Evolutionary conservation across 768 basidiomycete species (phyloP), one percentile per base, ranked within the genome.

Genomic region (Cantharellus anzutake): DNA sequence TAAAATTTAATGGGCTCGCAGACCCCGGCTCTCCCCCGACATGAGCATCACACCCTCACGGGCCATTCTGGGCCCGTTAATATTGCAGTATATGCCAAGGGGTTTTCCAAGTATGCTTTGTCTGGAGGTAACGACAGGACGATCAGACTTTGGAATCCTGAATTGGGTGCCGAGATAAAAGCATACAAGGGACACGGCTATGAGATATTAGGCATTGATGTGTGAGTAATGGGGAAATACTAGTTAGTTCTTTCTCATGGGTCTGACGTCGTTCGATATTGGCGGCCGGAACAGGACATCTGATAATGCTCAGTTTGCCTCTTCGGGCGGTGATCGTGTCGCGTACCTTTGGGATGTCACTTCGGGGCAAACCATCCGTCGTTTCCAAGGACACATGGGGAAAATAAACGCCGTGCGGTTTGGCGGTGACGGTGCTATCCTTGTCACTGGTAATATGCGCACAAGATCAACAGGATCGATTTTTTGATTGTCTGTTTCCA

Each of bases 331-430:
- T 3, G 94, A 99, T 70, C 81, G 89, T 63, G 82, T 83, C 57
- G 82, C 96, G 1, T 96, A 96, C 65, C 71, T 96, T 34, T 98
- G 94, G 94, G 96, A 99, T 67, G 96, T 99, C 5, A 80, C 84
- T 16, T 80, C 85, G 40, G 94, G 89, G 7, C 77, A 80, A 51
- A 90, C 93, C 1, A 82, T 83, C 48, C 76, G 91, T 44, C 77
- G 93, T 59, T 75, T 96, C 62, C 72, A 86, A 16, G 96, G 91
- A 0, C 96, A 99, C 70, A 79, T 88, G 76, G 80, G 88, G 16
- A 92, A 90, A 68, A 85, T 98, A 56, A 83, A 92, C 71, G 76
- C 78, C 3, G 92, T 98, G 3, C 88, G 87, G 61, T 90, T 97
- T 73, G 92, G 91, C 65, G 75, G 79, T 56, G 89, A 94, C 66